A percentile compares a stretch with the other conserved stretches of the same genome.
These are phyloP conservation scores for Coniochaeta hoffmannii DNA, from an alignment of 2,329 filamentous ascomycete species.

Conservation along the genomic window DNA sequence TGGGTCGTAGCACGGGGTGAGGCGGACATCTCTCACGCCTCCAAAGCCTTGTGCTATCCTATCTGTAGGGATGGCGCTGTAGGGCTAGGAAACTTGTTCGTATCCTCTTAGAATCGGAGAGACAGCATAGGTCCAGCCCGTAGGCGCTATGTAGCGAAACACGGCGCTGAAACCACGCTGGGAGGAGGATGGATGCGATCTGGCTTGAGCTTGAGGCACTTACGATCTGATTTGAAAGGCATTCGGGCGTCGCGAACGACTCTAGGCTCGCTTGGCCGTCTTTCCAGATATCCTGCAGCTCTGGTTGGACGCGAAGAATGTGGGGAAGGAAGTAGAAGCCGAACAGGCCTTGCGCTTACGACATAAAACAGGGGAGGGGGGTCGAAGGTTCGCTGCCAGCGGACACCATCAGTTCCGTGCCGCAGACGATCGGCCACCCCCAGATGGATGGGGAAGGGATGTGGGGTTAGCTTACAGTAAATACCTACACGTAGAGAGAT, in stretches of 20 bases:
- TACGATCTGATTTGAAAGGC: not conserved
- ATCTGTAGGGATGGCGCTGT: not conserved
- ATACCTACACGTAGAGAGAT: too few relatives aligned
- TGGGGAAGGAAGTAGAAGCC: slow-evolving; percentile 11
- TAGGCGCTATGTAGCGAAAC: not conserved
- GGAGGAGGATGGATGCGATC: not conserved
- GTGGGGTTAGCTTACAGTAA: not conserved
- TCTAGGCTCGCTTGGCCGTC: slow-evolving; percentile 17
- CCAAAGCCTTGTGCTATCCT: not conserved
- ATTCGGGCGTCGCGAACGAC: not conserved
- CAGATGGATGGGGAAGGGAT: not conserved
- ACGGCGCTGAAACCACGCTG: not conserved
- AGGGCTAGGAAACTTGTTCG: not conserved
- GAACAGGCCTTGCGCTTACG: not conserved
- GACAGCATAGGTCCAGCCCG: not conserved
- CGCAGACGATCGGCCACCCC: not conserved
- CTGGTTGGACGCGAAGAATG: slow-evolving; percentile 14
- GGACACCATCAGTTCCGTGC: not conserved
- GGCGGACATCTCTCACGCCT: not conserved
- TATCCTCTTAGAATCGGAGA: not conserved
- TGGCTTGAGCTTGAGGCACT: not conserved
- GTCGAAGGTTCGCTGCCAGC: not conserved
- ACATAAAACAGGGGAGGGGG: not conserved
- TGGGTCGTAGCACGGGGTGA: not conserved
- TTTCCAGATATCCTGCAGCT: slow-evolving; percentile 14